Evolutionary conservation across 1,139 yeast species (phyloP).

Genomic region (Diutina ranongensis): DNA sequence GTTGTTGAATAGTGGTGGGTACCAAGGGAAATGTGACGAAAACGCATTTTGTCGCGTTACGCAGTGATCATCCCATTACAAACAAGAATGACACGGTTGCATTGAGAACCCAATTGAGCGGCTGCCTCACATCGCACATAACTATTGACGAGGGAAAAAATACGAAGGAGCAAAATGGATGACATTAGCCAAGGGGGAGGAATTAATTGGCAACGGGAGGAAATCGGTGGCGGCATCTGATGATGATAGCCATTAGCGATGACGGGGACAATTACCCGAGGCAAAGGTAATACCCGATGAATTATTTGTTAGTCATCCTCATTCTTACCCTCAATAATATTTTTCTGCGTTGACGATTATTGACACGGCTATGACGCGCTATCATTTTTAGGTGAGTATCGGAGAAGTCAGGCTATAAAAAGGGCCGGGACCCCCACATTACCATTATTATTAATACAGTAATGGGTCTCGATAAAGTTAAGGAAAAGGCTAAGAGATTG

Average conservation of each 20-base stretch:
- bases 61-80: background rate
- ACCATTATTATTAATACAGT: background rate
- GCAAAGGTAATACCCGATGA: background rate
- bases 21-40: background rate
- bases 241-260: background rate
- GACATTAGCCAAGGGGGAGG: no score
- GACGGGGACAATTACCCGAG: background rate
- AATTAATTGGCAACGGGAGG: no score
- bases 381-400: background rate
- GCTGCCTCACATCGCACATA: background rate
- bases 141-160: background rate
- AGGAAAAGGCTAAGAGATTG: constrained; percentile 6
- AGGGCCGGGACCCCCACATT: background rate
- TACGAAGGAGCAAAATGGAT: background rate
- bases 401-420: background rate
- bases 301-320: no score
- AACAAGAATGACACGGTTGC: background rate
- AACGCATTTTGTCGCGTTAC: background rate
- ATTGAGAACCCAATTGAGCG: background rate
- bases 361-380: constrained; percentile 2
- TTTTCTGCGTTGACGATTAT: constrained; percentile 1
- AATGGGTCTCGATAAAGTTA: constrained; percentile 3
- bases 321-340: background rate
- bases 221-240: no score
- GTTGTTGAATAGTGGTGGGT: background rate